Conservation (phyloP, 2,329 filamentous ascomycete species). For the Penicillium sp. region DNA sequence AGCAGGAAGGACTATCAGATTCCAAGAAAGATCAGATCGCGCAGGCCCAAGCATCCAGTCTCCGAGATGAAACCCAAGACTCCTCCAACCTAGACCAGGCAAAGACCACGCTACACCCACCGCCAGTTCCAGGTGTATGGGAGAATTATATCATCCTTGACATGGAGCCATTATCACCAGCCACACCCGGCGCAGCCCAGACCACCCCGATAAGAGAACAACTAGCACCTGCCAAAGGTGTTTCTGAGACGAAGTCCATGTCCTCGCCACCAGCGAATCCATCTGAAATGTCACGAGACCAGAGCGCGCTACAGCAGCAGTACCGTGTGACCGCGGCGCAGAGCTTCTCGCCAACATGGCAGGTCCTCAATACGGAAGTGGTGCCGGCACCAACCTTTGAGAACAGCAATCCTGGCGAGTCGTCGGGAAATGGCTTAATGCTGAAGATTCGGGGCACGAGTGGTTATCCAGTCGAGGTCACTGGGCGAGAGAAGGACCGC, state of each 20-base stretch:
- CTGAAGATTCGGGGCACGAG: conserved; percentile 44
- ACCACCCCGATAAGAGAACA: neutral
- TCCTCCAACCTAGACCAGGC: conserved; percentile 6
- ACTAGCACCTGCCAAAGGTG: neutral
- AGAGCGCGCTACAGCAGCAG: conserved; percentile 20
- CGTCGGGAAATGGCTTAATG: conserved; percentile 47
- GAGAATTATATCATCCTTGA: conserved; percentile 59
- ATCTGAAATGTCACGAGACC: conserved; percentile 3
- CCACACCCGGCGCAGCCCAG: neutral
- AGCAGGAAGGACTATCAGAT: conserved; percentile 34
- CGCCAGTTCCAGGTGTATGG: conserved; percentile 45
- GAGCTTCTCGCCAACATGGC: conserved; percentile 72
- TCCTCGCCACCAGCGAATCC: conserved; percentile 24
- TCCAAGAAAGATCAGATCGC: conserved; percentile 17
- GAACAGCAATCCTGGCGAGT: conserved; percentile 50
- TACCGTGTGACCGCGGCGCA: conserved; percentile 62
- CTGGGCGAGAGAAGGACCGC: conserved; percentile 23
- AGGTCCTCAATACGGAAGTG: conserved; percentile 55
- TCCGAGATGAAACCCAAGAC: conserved; percentile 20
- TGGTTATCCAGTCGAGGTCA: conserved; percentile 26
- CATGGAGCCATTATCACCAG: conserved; percentile 36
- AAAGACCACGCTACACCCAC: conserved; percentile 44
- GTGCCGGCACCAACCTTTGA: conserved; percentile 62
- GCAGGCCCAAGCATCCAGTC: conserved; percentile 7
- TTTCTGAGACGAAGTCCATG: conserved; percentile 17